Evolutionary conservation across 2,329 filamentous ascomycete species (phyloP), one percentile per base, ranked within the genome.

Genomic region (Pseudocercospora crystallina): DNA sequence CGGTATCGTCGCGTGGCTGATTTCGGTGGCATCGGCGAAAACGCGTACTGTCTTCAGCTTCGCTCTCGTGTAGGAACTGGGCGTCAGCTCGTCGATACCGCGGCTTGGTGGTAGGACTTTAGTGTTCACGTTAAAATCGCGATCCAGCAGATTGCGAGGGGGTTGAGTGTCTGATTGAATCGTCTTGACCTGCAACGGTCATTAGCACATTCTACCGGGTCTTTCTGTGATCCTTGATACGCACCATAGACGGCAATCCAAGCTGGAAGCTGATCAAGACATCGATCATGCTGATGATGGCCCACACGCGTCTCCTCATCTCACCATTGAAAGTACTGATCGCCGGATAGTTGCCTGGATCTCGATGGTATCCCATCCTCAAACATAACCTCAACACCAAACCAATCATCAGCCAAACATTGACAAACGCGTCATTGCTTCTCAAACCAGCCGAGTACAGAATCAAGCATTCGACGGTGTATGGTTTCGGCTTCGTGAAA

Each of bases 241-340:
- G 67, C 10, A 78, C 70, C 69, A 78, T 74, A n/a, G 73, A 73
- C 2, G 76, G 77, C 13, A 79, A 63, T 0, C 76, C 76, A 33
- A 77, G 66, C 47, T 77, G 73, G 36, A 76, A 76, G 0, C 74
- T 76, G 35, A 76, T 67, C 8, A 78, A 53, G 0, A 74, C 64
- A 31, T 79, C 76, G 3, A 77, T 57, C 56, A 75, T 74, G 37
- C 66, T 69, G 1, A 76, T 60, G 0, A 69, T 64, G 5, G 69
- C 63, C 75, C 76, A 79, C 0, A 71, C 57, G 1, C 76, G 65
- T 29, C 73, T 65, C 14, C 76, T 66, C 73, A 79, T 78, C 56
- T 78, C 76, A 2, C 69, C 68, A 0, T 70, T 55, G 32, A 77
- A 74, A 0, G 66, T 62, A 0, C 69, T 67, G 20, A 78, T 70